Conservation (phyloP, 345 rosid genomes). For the Draba incana region DNA sequence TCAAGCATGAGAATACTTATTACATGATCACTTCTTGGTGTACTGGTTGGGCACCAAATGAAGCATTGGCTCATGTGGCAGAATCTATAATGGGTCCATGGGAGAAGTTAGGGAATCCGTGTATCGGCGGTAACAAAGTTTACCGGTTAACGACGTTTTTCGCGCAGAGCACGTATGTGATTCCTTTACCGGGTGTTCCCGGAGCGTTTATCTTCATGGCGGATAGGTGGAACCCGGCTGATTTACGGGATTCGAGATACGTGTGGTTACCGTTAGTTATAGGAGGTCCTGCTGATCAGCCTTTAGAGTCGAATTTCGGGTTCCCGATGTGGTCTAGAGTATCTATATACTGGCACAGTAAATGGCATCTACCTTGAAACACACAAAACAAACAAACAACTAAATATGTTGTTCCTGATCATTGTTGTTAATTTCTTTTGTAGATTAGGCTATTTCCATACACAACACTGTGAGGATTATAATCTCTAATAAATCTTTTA, state of each 20-base stretch:
- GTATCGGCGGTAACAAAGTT: conserved; percentile 80
- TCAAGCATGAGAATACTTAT: conserved; percentile 73
- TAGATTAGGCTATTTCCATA: conserved; percentile 29
- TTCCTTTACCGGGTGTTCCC: conserved; percentile 75
- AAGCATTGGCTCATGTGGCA: conserved; percentile 83
- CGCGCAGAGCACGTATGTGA: conserved; percentile 80
- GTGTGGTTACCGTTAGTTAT: conserved; percentile 86
- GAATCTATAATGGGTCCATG: conserved; percentile 92
- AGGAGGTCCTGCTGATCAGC: conserved; percentile 78
- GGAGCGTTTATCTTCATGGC: conserved; percentile 85
- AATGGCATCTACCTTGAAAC: conserved; percentile 71
- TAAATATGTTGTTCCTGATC: conserved; percentile 10
- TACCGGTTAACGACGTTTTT: conserved; percentile 73
- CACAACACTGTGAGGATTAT: conserved; percentile 23
- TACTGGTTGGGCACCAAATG: conserved; percentile 97
- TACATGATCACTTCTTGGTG: conserved; percentile 96
- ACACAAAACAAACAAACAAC: neutral
- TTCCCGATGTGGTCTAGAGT: conserved; percentile 87
- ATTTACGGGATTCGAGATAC: conserved; percentile 83
- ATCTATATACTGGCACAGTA: conserved; percentile 90
- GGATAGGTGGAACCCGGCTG: conserved; percentile 94
- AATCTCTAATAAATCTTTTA: conserved; percentile 22
- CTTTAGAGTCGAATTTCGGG: conserved; percentile 70
- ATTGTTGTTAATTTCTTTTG: conserved; percentile 18
- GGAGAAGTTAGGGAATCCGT: conserved; percentile 94